These are phyloP conservation scores for Phanerochaete carnosa DNA, from an alignment of 768 basidiomycete species.

Conservation along the genomic window DNA sequence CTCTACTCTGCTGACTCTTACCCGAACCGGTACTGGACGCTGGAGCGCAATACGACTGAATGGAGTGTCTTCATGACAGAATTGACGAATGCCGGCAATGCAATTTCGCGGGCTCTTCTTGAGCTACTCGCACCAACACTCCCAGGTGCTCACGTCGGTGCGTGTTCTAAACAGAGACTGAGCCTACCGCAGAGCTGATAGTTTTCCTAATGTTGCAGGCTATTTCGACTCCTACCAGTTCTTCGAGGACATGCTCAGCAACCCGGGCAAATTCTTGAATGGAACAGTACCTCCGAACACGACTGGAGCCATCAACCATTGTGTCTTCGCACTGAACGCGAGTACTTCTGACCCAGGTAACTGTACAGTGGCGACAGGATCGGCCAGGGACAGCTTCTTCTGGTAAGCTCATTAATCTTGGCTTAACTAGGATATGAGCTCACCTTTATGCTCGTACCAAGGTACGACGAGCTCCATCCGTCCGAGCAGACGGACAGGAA, in stretches of 20 bases:
- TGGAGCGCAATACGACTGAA: slow-evolving; percentile 49
- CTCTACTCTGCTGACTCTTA: slow-evolving; percentile 48
- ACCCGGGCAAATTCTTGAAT: slow-evolving; percentile 54
- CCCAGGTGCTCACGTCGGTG: slow-evolving; percentile 52
- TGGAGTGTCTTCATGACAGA: slow-evolving; percentile 57
- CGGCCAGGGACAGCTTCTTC: slow-evolving; percentile 54
- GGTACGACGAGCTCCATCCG: slow-evolving; percentile 56
- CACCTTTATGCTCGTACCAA: background rate
- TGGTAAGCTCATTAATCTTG: slow-evolving; percentile 35
- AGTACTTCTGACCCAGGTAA: slow-evolving; percentile 20
- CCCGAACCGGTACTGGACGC: slow-evolving; percentile 48
- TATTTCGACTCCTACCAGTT: slow-evolving; percentile 60
- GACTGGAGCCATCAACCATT: slow-evolving; percentile 48
- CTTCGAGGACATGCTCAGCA: slow-evolving; percentile 54
- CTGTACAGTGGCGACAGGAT: slow-evolving; percentile 38
- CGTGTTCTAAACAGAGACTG: slow-evolving; percentile 9
- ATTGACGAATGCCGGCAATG: slow-evolving; percentile 48
- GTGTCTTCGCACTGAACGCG: slow-evolving; percentile 39
- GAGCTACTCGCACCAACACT: slow-evolving; percentile 45
- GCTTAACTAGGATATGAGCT: background rate
- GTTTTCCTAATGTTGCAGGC: slow-evolving; percentile 29
- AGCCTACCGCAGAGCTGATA: too few species aligned
- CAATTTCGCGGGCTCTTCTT: slow-evolving; percentile 48
- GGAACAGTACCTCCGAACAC: slow-evolving; percentile 62
- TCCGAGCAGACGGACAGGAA: slow-evolving; percentile 55